Evolutionary conservation across 768 basidiomycete genomes (phyloP), one percentile per base, ranked within the genome.

Genomic region (Collybia sordida): DNA sequence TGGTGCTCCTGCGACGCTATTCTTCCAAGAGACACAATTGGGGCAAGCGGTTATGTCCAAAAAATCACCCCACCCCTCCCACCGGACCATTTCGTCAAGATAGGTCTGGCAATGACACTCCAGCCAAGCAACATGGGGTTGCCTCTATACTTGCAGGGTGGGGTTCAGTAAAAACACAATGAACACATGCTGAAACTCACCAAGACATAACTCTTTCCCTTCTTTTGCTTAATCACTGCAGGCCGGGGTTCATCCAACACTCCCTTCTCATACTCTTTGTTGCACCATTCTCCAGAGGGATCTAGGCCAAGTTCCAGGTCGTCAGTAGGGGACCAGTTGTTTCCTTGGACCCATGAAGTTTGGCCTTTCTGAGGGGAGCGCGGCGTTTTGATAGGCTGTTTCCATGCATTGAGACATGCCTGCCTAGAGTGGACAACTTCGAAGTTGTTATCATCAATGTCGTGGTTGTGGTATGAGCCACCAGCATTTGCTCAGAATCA

Each of bases 71-170:
- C 50, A 1, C 0, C 56, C 56, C 18, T 43, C 44, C 42, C 18
- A 44, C 12, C 56, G 19, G 8, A 55, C 15, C 18, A 58, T 23
- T 38, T 58, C 56, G 28, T 54, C 53, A 5, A 57, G 53, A 43
- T 57, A 57, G 15, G 12, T 8, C 12, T 21, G 34, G 12, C 46
- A 41, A 45, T 56, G 42, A 14, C 17, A 18, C 15, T 53, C 28
- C 35, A 47, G 43, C 54, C 54, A n/a, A n/a, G n/a, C n/a, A n/a
- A n/a, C n/a, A n/a, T n/a, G n/a, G n/a, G n/a, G n/a, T n/a, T n/a
- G n/a, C n/a, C n/a, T n/a, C n/a, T n/a, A n/a, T n/a, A n/a, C n/a
- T n/a, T n/a, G n/a, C n/a, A n/a, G n/a, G n/a, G n/a, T n/a, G n/a
- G n/a, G n/a, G n/a, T n/a, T n/a, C n/a, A n/a, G n/a, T n/a, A n/a